Conservation (phyloP, 2,329 filamentous ascomycete species). For the Biscogniauxia marginata region DNA sequence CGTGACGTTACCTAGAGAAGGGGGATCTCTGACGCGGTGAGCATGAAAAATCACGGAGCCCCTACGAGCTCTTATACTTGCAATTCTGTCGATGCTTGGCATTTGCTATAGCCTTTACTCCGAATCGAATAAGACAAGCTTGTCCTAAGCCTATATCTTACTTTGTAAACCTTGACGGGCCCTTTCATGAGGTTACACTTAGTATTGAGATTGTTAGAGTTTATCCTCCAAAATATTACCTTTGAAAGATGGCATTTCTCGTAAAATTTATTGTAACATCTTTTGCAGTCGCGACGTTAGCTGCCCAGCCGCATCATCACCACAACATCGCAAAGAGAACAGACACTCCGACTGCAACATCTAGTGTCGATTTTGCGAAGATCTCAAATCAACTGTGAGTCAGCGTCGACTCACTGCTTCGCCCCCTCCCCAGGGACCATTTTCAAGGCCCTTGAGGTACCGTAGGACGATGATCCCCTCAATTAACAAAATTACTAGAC, state of each 20-base stretch:
- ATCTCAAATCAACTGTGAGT: slow-evolving; percentile 2
- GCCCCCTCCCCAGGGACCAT: no score
- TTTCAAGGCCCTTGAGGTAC: neutral
- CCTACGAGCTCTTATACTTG: neutral
- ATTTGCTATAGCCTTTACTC: neutral
- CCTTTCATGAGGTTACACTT: neutral
- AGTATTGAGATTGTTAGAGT: neutral
- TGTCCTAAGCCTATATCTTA: neutral
- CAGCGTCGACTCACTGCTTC: no score
- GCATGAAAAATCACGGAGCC: neutral
- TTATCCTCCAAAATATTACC: neutral
- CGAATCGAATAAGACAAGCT: neutral
- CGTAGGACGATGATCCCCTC: neutral
- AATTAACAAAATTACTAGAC: neutral
- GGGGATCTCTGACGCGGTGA: no score
- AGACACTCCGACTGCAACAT: neutral
- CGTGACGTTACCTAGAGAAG: neutral
- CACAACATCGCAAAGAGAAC: slow-evolving; percentile 1
- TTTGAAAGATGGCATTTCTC: neutral
- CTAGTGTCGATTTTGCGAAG: neutral
- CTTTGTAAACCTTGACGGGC: neutral
- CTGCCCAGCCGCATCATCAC: neutral
- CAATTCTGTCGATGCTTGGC: neutral
- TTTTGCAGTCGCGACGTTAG: neutral
- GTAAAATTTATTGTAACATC: neutral